These are phyloP conservation scores for Arctium minus DNA, from an alignment of 129 eudicot species.

Conservation along the genomic window DNA sequence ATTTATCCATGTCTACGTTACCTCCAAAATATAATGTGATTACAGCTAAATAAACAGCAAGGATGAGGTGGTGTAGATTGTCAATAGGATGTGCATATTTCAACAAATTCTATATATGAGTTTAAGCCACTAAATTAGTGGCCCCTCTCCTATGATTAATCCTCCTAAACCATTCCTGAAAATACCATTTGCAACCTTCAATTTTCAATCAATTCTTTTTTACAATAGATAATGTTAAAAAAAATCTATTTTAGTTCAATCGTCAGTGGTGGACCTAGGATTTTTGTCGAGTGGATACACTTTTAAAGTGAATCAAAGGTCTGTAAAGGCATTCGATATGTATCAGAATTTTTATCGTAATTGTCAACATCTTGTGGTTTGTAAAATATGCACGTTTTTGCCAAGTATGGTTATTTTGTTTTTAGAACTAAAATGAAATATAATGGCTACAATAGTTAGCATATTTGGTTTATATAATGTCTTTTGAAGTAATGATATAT, in stretches of 20 bases:
- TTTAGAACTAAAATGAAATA: too few relatives aligned
- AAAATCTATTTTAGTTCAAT: too few relatives aligned
- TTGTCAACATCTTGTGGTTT: too few relatives aligned
- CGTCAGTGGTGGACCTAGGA: too few relatives aligned
- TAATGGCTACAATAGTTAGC: neutral
- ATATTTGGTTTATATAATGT: too few relatives aligned
- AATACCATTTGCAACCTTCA: constrained; percentile 19
- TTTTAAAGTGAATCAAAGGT: too few relatives aligned
- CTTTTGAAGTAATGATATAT: neutral
- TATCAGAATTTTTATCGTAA: neutral
- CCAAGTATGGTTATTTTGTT: too few relatives aligned
- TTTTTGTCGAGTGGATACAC: too few relatives aligned
- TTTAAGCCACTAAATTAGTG: constrained; percentile 28
- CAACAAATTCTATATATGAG: constrained; percentile 24
- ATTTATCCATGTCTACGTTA: constrained; percentile 23
- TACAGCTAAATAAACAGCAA: constrained; percentile 29
- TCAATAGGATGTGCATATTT: constrained; percentile 33
- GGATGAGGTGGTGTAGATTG: constrained; percentile 21
- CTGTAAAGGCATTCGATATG: neutral
- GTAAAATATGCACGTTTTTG: too few relatives aligned
- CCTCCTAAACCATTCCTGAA: constrained; percentile 30
- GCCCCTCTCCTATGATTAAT: constrained; percentile 26
- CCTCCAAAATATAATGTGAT: constrained; percentile 11
- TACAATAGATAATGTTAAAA: too few relatives aligned
- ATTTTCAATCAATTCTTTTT: neutral